A percentile compares a stretch with the other conserved stretches of the same genome.
phyloP scores from a whole-genome alignment of 1,284 basidiomycete species.

The Cryptococcus deneoformans region DNA sequence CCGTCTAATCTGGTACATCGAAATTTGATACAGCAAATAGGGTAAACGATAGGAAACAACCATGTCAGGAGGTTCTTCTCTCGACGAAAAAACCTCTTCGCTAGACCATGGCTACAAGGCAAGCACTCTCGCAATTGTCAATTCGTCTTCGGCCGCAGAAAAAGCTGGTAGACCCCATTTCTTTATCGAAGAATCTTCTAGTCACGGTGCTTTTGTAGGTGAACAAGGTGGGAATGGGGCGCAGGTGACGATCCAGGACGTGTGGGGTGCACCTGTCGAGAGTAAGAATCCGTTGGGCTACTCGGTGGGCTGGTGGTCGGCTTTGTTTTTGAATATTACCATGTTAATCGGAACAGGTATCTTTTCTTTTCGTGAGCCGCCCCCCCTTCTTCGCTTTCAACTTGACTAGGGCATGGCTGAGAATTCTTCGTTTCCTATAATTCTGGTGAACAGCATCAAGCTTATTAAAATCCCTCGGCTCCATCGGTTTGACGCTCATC shows the following conservation, averaged over 20 bases:
- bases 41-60: no score
- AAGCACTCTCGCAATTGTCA: background rate
- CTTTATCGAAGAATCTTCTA: background rate
- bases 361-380: conserved; percentile 17
- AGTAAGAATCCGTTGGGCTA: conserved; percentile 14
- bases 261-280: conserved; percentile 21
- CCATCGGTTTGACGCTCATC: conserved; percentile 21
- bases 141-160: background rate
- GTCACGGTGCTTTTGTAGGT: conserved; percentile 1
- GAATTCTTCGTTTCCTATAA: no score
- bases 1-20: no score
- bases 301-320: conserved; percentile 7
- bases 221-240: conserved; percentile 8
- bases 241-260: conserved; percentile 12
- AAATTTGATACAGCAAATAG: no score
- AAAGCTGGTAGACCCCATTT: background rate
- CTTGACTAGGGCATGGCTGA: background rate
- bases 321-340: conserved; percentile 14
- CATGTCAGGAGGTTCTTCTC: no score
- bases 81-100: no score
- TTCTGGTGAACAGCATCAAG: conserved; percentile 3
- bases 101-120: background rate
- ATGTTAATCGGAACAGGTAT: conserved; percentile 26
- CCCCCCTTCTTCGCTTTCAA: background rate
- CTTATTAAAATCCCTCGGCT: conserved; percentile 17